Base-by-base conservation (phyloP, 371 early-diverging fungal genomes). In the Mucor circinelloides region DNA sequence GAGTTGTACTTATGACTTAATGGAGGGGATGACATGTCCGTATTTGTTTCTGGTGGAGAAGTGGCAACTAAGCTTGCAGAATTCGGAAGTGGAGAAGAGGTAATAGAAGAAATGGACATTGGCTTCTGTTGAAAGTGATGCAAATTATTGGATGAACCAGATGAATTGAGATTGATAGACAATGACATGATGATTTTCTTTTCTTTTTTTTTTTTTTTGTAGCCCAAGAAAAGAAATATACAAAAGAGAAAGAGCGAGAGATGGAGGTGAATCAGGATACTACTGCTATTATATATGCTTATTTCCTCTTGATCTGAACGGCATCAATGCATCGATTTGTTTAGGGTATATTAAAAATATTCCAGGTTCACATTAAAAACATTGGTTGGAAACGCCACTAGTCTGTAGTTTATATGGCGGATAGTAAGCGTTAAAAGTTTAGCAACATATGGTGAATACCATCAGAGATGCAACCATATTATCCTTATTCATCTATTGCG, bases 91-190 rank as follows among this genome's bases (percentile, higher is more conserved):
- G 72, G 32, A 19, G 79, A 65, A 9, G 75, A 77, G 25, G 75
- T 80, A 44, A 80, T 75, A 28, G 78, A 68, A 27, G 80, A 80
- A 60, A 80, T 80, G 15, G 78, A 75, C 80, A 80, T 80, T 38
- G 75, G 78, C 31, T 67, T 75, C 9, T 61, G 38, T 30, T 60
- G 66, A 58, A 50, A 59, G 28, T 63, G 60, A 0, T 28, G 25
- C 13, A 67, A 17, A 31, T 54, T 57, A 10, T 28, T 30, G 17
- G 50, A 2, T 27, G 63, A 23, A 25, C 48, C 21, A 38, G 50
- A 40, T 8, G 58, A 15, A 17, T 40, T 4, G 12, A 59, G 12
- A 28, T 42, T 59, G 21, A 68, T 58, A 23, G 58, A 68, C 40
- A 68, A 48, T n/a, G 63, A 36, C 58, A 50, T 56, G 28, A 44